A percentile compares a stretch with the other conserved stretches of the same genome.
Conservation (phyloP, 1,284 basidiomycete species). For the Cerrena zonata region DNA sequence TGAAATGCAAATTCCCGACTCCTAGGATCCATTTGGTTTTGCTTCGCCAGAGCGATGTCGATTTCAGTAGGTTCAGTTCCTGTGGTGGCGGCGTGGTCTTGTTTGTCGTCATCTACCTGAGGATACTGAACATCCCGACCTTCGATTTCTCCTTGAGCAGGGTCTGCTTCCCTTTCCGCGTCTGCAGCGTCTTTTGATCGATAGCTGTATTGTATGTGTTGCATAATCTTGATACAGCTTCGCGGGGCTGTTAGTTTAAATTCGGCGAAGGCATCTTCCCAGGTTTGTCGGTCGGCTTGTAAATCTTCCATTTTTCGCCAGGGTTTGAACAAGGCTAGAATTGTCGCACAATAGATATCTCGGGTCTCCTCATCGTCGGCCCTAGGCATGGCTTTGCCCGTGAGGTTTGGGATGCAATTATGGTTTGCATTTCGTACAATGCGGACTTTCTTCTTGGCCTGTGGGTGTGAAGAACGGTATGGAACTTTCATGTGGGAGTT, state of each 20-base stretch:
- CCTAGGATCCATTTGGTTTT: too few species aligned
- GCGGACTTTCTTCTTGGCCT: slow-evolving; percentile 12
- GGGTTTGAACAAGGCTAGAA: slow-evolving; percentile 35
- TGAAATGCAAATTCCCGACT: too few species aligned
- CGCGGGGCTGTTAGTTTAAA: neutral
- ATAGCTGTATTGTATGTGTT: neutral
- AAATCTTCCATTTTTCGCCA: slow-evolving; percentile 32
- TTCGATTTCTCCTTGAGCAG: too few species aligned
- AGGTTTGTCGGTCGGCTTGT: slow-evolving; percentile 18
- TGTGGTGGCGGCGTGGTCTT: too few species aligned
- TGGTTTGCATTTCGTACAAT: slow-evolving; percentile 24
- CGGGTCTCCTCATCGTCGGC: slow-evolving; percentile 20
- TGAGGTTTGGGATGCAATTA: slow-evolving; percentile 28
- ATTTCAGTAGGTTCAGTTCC: too few species aligned
- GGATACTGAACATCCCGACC: too few species aligned
- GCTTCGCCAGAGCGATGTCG: too few species aligned
- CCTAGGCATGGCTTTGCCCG: slow-evolving; percentile 29
- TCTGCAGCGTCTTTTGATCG: neutral
- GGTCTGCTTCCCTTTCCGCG: too few species aligned
- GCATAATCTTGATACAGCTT: neutral
- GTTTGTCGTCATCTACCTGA: too few species aligned
- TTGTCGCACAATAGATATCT: slow-evolving; percentile 31
- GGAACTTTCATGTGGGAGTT: too few species aligned
- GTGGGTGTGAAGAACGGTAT: slow-evolving; percentile 15
- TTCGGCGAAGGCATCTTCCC: slow-evolving; percentile 15